Conservation (phyloP, 2,329 filamentous ascomycete genomes). For the Aspergillus fumigatus region DNA sequence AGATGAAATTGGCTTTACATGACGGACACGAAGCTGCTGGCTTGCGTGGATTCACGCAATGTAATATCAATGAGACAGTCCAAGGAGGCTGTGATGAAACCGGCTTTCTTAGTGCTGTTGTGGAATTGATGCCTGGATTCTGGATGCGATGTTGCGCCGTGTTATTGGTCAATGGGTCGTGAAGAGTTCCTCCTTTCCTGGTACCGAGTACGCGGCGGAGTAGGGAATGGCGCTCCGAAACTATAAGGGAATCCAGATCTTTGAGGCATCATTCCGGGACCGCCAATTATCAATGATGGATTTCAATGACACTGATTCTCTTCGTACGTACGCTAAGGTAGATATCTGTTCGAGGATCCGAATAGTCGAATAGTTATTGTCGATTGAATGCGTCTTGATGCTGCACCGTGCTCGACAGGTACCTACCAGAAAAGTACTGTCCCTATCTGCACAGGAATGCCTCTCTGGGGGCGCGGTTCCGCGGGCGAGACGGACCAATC, state of each 20-base stretch:
- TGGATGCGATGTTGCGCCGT: conserved; percentile 6
- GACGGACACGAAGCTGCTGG: not conserved
- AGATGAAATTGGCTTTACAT: not conserved
- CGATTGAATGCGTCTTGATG: not conserved
- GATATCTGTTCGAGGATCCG: too few relatives aligned
- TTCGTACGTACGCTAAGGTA: not conserved
- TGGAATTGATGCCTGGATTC: conserved; percentile 6
- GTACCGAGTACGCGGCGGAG: not conserved
- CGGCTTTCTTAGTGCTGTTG: not conserved
- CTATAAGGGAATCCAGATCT: not conserved
- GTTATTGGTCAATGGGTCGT: conserved; percentile 1
- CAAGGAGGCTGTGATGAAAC: not conserved
- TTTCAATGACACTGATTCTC: not conserved
- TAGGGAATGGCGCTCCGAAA: not conserved
- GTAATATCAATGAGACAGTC: not conserved
- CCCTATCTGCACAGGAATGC: not conserved
- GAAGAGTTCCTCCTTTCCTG: not conserved
- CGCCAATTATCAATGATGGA: not conserved
- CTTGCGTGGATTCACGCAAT: not conserved
- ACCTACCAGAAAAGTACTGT: not conserved
- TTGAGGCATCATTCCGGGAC: not conserved
- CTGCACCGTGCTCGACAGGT: not conserved
- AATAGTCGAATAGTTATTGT: not conserved
- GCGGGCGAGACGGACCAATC: conserved; percentile 23
- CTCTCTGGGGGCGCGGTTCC: not conserved